These are phyloP conservation scores for Pneumocystis wakefieldiae DNA, from an alignment of 1,139 yeast genomes.

Conservation along the genomic window DNA sequence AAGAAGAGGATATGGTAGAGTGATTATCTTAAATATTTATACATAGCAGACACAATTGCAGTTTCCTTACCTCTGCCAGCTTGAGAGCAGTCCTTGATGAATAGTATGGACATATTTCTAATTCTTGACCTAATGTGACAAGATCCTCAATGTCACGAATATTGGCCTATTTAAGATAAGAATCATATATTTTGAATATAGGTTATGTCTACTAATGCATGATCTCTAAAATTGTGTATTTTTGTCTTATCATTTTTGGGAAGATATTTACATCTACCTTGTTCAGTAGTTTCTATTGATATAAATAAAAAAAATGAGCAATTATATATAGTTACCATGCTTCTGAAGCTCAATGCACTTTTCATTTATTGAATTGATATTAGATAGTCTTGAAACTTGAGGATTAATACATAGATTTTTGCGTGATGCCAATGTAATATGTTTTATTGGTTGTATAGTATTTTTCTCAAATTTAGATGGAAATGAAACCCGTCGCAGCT, in stretches of 20 bases:
- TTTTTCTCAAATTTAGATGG: constrained; percentile 39
- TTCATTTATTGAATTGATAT: constrained; percentile 54
- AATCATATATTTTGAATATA: neutral
- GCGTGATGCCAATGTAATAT: constrained; percentile 60
- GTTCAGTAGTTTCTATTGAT: constrained; percentile 16
- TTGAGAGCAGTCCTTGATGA: constrained; percentile 43
- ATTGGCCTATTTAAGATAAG: constrained; percentile 24
- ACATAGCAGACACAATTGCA: neutral
- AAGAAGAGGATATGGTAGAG: constrained; percentile 74
- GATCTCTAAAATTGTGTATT: neutral
- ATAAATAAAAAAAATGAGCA: neutral
- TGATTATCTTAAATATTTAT: constrained; percentile 31
- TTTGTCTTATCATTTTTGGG: constrained; percentile 20
- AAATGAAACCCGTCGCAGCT: constrained; percentile 46
- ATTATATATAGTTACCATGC: neutral
- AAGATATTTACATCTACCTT: constrained; percentile 38
- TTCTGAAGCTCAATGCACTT: constrained; percentile 65
- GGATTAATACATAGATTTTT: constrained; percentile 72
- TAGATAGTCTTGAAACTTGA: constrained; percentile 36
- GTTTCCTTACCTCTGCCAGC: constrained; percentile 35
- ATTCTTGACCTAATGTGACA: constrained; percentile 40
- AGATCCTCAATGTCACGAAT: constrained; percentile 78
- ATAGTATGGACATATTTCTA: constrained; percentile 70
- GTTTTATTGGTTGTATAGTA: constrained; percentile 20
- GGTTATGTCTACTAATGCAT: neutral